A percentile compares a stretch with the other conserved stretches of the same genome.
phyloP scores from a whole-genome alignment of 495 filamentous ascomycete genomes.

The Talaromyces wortmannii region DNA sequence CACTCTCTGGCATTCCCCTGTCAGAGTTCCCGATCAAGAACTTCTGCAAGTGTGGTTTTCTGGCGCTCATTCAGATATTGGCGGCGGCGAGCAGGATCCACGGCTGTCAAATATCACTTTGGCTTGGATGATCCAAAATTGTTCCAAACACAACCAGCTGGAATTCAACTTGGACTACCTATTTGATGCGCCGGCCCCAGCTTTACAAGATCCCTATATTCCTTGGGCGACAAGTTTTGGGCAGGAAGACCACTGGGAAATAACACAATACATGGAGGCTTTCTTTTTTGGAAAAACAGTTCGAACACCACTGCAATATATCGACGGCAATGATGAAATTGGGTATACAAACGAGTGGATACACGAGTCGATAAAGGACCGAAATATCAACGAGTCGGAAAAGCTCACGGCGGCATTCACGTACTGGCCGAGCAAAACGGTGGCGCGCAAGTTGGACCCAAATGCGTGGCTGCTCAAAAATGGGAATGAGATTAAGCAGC shows the following conservation, averaged over 20 bases:
- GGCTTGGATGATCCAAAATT: constrained; percentile 41
- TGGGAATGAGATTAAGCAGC: not conserved
- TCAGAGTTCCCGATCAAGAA: constrained; percentile 13
- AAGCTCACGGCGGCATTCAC: not conserved
- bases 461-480: not conserved
- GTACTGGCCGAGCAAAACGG: constrained; percentile 2
- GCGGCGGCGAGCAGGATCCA: constrained; percentile 36
- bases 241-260: constrained; percentile 5
- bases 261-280: not conserved
- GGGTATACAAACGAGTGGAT: constrained; percentile 16
- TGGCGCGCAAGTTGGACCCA: not conserved
- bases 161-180: constrained; percentile 11
- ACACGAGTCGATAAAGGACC: constrained; percentile 18
- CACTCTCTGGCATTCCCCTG: constrained; percentile 43
- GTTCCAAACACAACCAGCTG: constrained; percentile 14
- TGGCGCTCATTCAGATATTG: constrained; percentile 45
- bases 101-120: constrained; percentile 33
- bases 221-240: constrained; percentile 13
- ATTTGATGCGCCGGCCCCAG: constrained; percentile 8
- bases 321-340: not conserved
- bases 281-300: constrained; percentile 7
- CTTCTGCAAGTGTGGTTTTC: constrained; percentile 52
- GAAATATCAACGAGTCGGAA: not conserved
- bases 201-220: not conserved
- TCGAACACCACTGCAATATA: constrained; percentile 13